A percentile compares a stretch with the other conserved stretches of the same genome.
phyloP scores from a whole-genome alignment of 129 eudicot species.

The Cynara cardunculus region DNA sequence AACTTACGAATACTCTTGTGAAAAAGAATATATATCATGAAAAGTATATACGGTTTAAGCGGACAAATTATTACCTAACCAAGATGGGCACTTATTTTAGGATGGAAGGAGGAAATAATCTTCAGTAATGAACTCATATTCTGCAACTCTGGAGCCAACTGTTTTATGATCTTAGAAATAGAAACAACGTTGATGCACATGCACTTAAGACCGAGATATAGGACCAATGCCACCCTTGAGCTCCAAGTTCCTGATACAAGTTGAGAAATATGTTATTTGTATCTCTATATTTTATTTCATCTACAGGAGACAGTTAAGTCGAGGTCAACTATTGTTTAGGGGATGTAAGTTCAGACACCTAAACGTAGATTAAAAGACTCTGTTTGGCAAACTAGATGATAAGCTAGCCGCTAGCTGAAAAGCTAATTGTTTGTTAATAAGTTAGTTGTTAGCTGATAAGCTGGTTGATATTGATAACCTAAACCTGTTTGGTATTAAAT shows the following conservation, averaged over 20 bases:
- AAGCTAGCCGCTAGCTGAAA: neutral
- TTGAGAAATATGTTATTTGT: neutral
- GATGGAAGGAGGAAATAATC: neutral
- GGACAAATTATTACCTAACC: constrained; percentile 1
- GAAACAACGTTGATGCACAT: constrained; percentile 32
- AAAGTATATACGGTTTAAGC: neutral
- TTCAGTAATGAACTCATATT: neutral
- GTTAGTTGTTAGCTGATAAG: neutral
- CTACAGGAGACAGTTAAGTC: too few species aligned
- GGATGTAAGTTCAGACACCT: neutral
- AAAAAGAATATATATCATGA: neutral
- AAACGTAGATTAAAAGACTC: neutral
- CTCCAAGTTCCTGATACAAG: constrained; percentile 40
- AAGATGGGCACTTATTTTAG: constrained; percentile 5
- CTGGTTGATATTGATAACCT: neutral
- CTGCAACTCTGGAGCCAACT: constrained; percentile 4
- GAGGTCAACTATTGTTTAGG: too few species aligned
- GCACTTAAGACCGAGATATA: constrained; percentile 33
- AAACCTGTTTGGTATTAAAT: neutral
- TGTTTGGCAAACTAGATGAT: neutral
- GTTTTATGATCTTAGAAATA: constrained; percentile 32
- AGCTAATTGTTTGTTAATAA: neutral
- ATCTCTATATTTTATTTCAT: too few species aligned
- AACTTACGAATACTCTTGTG: neutral
- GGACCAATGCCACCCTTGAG: constrained; percentile 34